Base-by-base conservation (phyloP, 2,329 filamentous ascomycete genomes). In the Curvularia eragrostidis region DNA sequence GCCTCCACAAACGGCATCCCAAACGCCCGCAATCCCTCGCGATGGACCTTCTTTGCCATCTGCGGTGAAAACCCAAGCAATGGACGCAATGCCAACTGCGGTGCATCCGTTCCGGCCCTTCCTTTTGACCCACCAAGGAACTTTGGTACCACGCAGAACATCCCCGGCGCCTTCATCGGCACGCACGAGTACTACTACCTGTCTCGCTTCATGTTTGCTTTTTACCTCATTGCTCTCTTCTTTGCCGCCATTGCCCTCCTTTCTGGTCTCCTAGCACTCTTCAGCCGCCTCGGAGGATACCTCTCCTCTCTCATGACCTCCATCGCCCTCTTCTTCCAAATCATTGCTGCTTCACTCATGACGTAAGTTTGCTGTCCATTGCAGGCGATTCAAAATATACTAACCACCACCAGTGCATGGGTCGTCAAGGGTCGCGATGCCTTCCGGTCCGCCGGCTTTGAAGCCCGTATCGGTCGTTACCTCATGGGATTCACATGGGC, bases 21-120 rank as follows among this genome's bases (percentile, higher is more conserved):
- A 51, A 62, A 82, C 49, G 68, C 84, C 1, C 75, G 77, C 43
- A 81, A 82, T 61, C 80, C 81, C 18, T 89, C 91, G 12, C 88
- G 94, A 79, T 98, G 94, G 94, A 96, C 93, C 34, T 96, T 90
- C 79, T 95, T 96, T 83, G 89, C 91, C 76, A 82, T 96, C 61
- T 96, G 93, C 79, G 86, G 88, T 51, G 81, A 81, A 28, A 80
- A 79, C 61, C 61, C 66, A 1, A 85, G 60, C 34, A 76, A 79
- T 46, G 82, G 82, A 28, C 76, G 88, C 73, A 82, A 81, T 50
- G 79, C 74, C 51, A 76, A 90, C 77, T 97, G 92, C 78, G 84
- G 87, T 59, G 70, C 70, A 1, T 76, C 85, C 2, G 83, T 86
- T 18, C 89, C 88, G 0, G 85, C 77, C 69, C 89, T 74, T 79